Evolutionary conservation across 768 basidiomycete genomes (phyloP).

Genomic region (Phylloporus scabripes): DNA sequence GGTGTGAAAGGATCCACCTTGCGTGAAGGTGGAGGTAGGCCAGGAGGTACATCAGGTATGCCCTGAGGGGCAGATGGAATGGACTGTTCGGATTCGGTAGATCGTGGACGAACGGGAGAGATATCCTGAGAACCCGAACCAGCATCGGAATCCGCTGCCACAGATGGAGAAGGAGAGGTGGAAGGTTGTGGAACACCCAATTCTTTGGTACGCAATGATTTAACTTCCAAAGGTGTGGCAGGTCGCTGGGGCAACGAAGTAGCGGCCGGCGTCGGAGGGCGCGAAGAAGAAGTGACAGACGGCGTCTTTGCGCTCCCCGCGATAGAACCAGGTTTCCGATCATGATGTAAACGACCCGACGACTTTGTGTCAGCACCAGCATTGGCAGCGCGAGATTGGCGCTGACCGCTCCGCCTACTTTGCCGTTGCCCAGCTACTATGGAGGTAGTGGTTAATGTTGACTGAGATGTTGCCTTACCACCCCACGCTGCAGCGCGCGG

Average conservation of each 20-base stretch:
- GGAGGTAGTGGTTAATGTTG: conserved; percentile 13
- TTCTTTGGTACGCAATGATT: conserved; percentile 37
- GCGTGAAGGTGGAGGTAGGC: conserved; percentile 40
- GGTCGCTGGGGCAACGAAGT: conserved; percentile 36
- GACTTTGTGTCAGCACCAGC: conserved; percentile 34
- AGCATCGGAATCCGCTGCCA: conserved; percentile 46
- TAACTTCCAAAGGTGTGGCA: conserved; percentile 41
- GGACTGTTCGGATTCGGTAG: conserved; percentile 35
- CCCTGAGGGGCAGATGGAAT: conserved; percentile 44
- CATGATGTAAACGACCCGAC: conserved; percentile 34
- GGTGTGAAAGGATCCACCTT: conserved; percentile 49
- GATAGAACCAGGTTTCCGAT: conserved; percentile 37
- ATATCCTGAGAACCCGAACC: conserved; percentile 41
- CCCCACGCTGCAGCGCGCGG: conserved; percentile 69
- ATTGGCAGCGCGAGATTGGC: conserved; percentile 42
- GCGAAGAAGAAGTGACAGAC: conserved; percentile 48
- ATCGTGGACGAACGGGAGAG: conserved; percentile 36
- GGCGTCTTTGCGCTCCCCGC: conserved; percentile 37
- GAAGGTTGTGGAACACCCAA: conserved; percentile 35
- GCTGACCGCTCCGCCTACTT: conserved; percentile 41
- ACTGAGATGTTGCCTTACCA: conserved; percentile 33
- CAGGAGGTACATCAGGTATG: conserved; percentile 48
- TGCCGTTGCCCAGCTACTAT: conserved; percentile 31
- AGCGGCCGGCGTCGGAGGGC: conserved; percentile 51
- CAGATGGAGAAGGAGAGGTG: conserved; percentile 43